Evolutionary conservation across 2,329 filamentous ascomycete genomes (phyloP).

Genomic region (Teratosphaeria pseudoeucalypti): DNA sequence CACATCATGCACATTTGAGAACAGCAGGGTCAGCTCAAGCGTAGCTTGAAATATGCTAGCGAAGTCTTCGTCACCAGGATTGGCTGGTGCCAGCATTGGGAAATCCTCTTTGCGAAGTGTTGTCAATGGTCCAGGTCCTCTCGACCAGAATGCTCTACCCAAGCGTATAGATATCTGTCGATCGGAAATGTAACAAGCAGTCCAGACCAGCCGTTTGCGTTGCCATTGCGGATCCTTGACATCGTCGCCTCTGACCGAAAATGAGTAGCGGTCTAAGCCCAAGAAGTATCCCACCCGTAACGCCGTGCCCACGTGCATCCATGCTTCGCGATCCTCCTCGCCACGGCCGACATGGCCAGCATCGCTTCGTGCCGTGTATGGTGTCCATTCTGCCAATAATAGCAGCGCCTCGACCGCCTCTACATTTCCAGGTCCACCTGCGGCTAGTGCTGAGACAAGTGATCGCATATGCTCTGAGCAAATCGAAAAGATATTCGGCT

Average conservation of each 20-base stretch:
- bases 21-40: conserved; percentile 60
- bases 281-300: conserved; percentile 61
- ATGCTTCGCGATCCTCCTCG: conserved; percentile 63
- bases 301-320: conserved; percentile 67
- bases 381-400: conserved; percentile 63
- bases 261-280: conserved; percentile 57
- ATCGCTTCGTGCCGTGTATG: conserved; percentile 50
- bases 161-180: conserved; percentile 60
- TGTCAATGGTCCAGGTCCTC: conserved; percentile 57
- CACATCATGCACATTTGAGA: conserved; percentile 64
- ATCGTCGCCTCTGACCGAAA: conserved; percentile 47
- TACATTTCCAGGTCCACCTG: conserved; percentile 56
- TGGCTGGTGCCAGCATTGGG: conserved; percentile 51
- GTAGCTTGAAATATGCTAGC: conserved; percentile 61
- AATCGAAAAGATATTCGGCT: conserved; percentile 52
- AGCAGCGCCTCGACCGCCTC: conserved; percentile 62
- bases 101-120: conserved; percentile 57
- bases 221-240: conserved; percentile 50
- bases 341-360: conserved; percentile 57
- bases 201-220: conserved; percentile 59
- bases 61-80: conserved; percentile 53
- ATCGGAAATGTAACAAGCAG: conserved; percentile 57
- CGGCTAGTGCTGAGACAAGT: conserved; percentile 55
- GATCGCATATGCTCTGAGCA: conserved; percentile 62
- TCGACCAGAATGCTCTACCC: conserved; percentile 63